These are phyloP conservation scores for Aspergillus uvarum DNA, from an alignment of 2,329 filamentous ascomycete genomes.

Conservation along the genomic window DNA sequence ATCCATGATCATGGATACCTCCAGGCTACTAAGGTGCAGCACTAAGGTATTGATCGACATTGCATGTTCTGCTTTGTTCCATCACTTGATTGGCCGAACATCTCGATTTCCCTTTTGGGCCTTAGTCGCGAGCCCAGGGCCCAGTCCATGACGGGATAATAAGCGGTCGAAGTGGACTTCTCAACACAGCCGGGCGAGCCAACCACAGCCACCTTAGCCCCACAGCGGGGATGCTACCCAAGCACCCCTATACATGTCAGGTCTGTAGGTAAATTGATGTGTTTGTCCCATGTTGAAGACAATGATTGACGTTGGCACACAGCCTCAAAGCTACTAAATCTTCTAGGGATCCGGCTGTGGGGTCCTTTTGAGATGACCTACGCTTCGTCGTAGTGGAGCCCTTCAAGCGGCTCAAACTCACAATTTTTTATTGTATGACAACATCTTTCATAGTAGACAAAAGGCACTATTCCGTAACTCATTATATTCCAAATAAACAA, in stretches of 20 bases:
- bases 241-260: too few species aligned
- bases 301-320: not conserved
- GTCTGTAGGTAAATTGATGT: not conserved
- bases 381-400: not conserved
- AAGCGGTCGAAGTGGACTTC: not conserved
- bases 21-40: not conserved
- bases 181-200: not conserved
- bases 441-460: too few species aligned
- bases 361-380: not conserved
- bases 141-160: not conserved
- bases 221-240: too few species aligned
- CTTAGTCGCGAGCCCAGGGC: not conserved
- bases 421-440: too few species aligned
- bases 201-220: not conserved
- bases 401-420: not conserved
- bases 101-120: not conserved
- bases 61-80: not conserved
- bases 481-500: too few species aligned
- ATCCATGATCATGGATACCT: not conserved
- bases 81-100: not conserved
- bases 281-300: not conserved
- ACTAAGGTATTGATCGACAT: not conserved
- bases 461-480: too few species aligned
- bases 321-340: not conserved
- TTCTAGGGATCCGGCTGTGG: not conserved